Evolutionary conservation across 768 basidiomycete genomes (phyloP).

Genomic region (Imleria badia): DNA sequence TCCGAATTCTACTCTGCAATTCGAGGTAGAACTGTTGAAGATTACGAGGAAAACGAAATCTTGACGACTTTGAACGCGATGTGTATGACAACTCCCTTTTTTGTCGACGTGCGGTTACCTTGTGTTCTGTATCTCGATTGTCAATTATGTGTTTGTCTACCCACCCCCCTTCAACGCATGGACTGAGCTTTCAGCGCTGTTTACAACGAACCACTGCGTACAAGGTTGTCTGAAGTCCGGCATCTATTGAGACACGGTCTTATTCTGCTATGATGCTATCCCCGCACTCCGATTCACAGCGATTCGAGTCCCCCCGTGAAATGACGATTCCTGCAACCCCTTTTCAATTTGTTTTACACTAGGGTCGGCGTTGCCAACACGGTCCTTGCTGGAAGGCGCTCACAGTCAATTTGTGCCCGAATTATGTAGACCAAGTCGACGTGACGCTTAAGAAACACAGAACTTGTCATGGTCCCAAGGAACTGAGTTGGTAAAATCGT

Average conservation of each 20-base stretch:
- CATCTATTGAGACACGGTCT: neutral
- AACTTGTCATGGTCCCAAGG: no score
- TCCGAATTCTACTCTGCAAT: constrained; percentile 67
- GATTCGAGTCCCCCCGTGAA: neutral
- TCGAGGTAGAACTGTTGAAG: constrained; percentile 80
- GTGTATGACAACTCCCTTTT: constrained; percentile 21
- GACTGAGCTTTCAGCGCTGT: neutral
- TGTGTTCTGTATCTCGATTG: constrained; percentile 27
- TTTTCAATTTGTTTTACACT: no score
- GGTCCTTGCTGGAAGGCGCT: no score
- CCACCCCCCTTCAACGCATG: neutral
- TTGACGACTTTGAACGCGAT: constrained; percentile 25
- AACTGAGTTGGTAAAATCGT: no score
- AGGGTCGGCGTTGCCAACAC: no score
- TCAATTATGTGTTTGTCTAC: constrained; percentile 20
- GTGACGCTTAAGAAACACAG: no score
- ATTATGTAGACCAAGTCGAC: no score
- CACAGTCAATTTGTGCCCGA: no score
- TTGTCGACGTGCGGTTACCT: constrained; percentile 15
- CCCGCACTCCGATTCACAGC: neutral
- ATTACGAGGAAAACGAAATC: no score
- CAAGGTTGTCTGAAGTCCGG: neutral
- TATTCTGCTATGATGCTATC: neutral
- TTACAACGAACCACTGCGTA: neutral
- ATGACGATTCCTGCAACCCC: neutral